Evolutionary conservation across 2,329 filamentous ascomycete species (phyloP), one percentile per base, ranked within the genome.

Genomic region (Aspergillus brunneoviolaceus): DNA sequence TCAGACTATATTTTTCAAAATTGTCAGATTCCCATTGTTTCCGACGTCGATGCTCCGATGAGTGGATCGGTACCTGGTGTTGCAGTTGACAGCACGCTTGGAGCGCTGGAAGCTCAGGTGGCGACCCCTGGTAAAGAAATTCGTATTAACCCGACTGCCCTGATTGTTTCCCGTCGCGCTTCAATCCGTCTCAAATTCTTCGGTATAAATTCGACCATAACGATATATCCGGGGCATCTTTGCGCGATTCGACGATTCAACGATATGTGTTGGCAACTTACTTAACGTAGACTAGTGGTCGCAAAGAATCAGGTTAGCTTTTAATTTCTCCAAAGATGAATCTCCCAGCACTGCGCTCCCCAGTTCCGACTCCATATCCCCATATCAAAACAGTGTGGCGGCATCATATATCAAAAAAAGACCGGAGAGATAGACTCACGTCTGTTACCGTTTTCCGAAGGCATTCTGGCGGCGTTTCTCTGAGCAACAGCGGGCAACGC

Each of bases 71-170:
- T 73, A 79, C 77, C 76, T 91, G 75, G 91, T 96, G 83, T 89
- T 89, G 74, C 94, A 89, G 86, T 90, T 92, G 79, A 89, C 92
- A 83, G 86, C 89, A 84, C 91, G 90, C 86, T 96, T 94, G 80
- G 89, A 90, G 82, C 94, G 91, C 87, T 96, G 89, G 87, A 96
- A 97, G 84, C 90, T 94, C 84, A 98, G 85, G 89, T 98, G 94
- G 84, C 92, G 93, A 86, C 92, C 94, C 92, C 91, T 96, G 78
- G 66, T 68, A 35, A 67, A 70, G 60, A 66, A 69, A 69, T 63
- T 65, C 68, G 67, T 70, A 71, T 77, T 74, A 77, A 76, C 66
- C 56, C 60, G 49, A 67, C 69, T 70, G 65, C 65, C 63, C 61
- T 55, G 21, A 50, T 54, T 31, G 31, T 49, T 49, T 63, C 60